Conservation (phyloP, 768 basidiomycete genomes). For the Peribolospora kevripleyi region DNA sequence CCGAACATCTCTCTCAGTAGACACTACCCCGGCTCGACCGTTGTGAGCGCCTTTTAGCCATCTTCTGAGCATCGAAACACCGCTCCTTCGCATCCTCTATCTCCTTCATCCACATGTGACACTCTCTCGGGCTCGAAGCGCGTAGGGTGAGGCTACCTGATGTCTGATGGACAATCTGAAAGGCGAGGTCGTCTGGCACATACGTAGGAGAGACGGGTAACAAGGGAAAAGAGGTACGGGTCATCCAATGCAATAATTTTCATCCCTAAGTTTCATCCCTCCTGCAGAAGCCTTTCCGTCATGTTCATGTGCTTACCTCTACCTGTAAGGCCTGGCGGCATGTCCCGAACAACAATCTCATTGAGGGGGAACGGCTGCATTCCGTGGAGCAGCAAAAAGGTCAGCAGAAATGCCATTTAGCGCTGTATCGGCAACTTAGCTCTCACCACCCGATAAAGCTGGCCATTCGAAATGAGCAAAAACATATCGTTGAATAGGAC, state of each 20-base stretch:
- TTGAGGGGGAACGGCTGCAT: slow-evolving; percentile 15
- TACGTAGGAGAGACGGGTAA: not conserved
- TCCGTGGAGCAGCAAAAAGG: not conserved
- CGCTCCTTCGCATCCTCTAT: slow-evolving; percentile 23
- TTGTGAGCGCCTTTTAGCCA: not conserved
- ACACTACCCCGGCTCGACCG: no score
- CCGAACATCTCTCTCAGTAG: no score
- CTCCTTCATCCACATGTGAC: slow-evolving; percentile 29
- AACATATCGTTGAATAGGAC: slow-evolving; percentile 78
- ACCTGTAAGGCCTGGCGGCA: slow-evolving; percentile 4
- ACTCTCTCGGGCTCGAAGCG: slow-evolving; percentile 35
- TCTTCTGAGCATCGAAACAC: slow-evolving; percentile 9
- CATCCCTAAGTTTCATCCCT: not conserved
- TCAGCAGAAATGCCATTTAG: not conserved
- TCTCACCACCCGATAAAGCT: slow-evolving; percentile 25
- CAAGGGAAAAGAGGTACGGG: not conserved
- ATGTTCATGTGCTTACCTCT: slow-evolving; percentile 8
- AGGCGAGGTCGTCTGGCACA: slow-evolving; percentile 36
- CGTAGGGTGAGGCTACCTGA: slow-evolving; percentile 43
- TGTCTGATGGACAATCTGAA: slow-evolving; percentile 45
- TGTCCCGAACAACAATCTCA: slow-evolving; percentile 9
- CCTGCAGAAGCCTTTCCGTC: not conserved
- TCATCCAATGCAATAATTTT: not conserved
- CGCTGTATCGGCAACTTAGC: not conserved
- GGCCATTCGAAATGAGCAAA: slow-evolving; percentile 31